phyloP scores from a whole-genome alignment of 441 rosid species.

The Adansonia gregorii region DNA sequence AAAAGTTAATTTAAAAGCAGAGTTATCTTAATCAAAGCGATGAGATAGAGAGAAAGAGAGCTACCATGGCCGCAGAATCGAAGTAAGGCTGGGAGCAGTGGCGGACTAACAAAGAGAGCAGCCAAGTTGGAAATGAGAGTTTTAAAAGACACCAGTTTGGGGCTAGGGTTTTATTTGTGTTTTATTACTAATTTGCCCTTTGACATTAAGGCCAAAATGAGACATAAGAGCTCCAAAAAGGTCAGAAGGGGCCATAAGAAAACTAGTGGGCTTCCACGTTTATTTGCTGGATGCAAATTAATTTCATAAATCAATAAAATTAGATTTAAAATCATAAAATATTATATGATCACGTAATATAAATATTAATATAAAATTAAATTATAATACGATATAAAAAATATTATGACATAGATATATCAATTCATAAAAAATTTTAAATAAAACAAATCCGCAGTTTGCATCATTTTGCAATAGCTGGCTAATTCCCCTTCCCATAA shows the following conservation, averaged over 20 bases:
- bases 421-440: too few relatives aligned
- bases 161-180: slow-evolving; percentile 4
- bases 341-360: too few relatives aligned
- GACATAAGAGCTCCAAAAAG: neutral
- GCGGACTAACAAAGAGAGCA: neutral
- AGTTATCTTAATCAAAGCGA: neutral
- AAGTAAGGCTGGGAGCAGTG: slow-evolving; percentile 11
- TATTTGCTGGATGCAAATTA: too few relatives aligned
- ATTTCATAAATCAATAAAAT: too few relatives aligned
- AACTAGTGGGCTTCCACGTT: too few relatives aligned
- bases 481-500: slow-evolving; percentile 10
- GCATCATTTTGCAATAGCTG: neutral
- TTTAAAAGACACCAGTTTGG: neutral
- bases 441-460: too few relatives aligned
- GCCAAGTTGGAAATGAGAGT: neutral
- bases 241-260: neutral
- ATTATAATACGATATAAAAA: too few relatives aligned
- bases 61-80: slow-evolving; percentile 1
- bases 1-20: neutral
- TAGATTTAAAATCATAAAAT: too few relatives aligned
- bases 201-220: neutral
- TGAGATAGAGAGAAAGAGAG: neutral
- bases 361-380: too few relatives aligned
- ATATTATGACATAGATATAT: too few relatives aligned
- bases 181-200: neutral